These are phyloP conservation scores for Pinus tabuliformis DNA, from an alignment of 75 land plant genomes.

Conservation along the genomic window DNA sequence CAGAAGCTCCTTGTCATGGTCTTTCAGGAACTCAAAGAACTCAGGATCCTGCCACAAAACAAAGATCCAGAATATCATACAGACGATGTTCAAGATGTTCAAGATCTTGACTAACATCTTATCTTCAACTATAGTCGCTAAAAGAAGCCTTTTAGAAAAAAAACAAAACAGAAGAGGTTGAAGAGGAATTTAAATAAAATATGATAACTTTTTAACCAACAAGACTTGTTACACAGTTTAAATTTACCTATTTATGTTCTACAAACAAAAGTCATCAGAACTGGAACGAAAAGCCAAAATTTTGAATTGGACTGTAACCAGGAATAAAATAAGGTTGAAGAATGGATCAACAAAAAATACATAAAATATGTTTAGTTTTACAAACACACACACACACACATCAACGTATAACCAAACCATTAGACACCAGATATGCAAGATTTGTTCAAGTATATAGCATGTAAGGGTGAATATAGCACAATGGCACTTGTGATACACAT, in stretches of 20 bases:
- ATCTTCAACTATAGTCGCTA: background rate
- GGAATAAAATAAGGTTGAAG: too few relatives aligned
- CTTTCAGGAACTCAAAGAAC: constrained; percentile 79
- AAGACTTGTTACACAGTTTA: background rate
- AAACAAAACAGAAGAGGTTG: background rate
- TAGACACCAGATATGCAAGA: too few relatives aligned
- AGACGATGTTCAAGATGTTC: background rate
- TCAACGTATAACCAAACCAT: too few relatives aligned
- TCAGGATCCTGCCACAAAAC: constrained; percentile 76
- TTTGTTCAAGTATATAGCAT: too few relatives aligned
- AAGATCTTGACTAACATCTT: background rate
- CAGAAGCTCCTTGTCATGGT: constrained; percentile 82
- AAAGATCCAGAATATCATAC: background rate
- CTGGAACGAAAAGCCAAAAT: too few relatives aligned
- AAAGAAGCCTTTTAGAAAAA: background rate
- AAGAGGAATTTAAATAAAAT: background rate
- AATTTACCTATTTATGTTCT: background rate
- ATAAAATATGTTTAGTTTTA: too few relatives aligned
- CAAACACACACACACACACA: too few relatives aligned
- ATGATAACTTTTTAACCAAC: background rate
- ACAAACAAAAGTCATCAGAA: background rate
- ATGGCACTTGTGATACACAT: too few relatives aligned
- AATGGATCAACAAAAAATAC: too few relatives aligned
- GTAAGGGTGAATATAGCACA: too few relatives aligned
- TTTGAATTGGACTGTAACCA: too few relatives aligned